These are phyloP conservation scores for Chenopodium quinoa DNA, from an alignment of 148 eudicot genomes.

Conservation along the genomic window DNA sequence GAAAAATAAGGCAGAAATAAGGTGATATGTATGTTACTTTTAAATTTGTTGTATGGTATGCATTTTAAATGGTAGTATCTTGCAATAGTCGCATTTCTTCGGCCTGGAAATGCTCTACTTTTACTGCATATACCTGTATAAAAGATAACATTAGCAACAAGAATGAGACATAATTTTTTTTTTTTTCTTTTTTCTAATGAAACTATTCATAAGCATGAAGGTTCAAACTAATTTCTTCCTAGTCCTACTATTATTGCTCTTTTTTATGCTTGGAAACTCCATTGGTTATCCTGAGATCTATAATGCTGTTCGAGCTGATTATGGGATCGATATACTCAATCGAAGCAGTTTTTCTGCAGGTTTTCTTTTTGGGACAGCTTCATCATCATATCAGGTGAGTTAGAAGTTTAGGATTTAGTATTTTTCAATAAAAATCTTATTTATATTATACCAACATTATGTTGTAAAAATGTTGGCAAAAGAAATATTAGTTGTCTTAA, in stretches of 20 bases:
- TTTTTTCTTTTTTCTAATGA: neutral
- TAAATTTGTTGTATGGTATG: neutral
- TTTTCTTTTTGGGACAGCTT: slow-evolving; percentile 38
- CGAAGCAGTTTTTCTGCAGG: slow-evolving; percentile 29
- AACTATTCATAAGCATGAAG: neutral
- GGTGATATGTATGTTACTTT: neutral
- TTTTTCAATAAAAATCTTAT: neutral
- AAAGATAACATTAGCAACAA: neutral
- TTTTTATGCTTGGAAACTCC: slow-evolving; percentile 10
- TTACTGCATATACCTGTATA: slow-evolving; percentile 8
- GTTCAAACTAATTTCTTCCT: neutral
- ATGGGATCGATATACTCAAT: slow-evolving; percentile 27
- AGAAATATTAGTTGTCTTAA: neutral
- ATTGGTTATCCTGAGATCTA: neutral
- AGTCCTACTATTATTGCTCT: neutral
- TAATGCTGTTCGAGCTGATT: slow-evolving; percentile 5
- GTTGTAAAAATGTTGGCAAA: neutral
- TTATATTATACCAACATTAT: neutral
- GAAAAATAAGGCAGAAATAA: too few relatives aligned
- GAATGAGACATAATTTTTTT: neutral
- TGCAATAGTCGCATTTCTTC: neutral
- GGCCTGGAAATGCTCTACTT: neutral
- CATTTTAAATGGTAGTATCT: neutral
- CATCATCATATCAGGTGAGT: slow-evolving; percentile 42
- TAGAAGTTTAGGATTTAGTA: too few relatives aligned